Base-by-base conservation (phyloP, 1,139 yeast genomes). In the Yamadazyma mexicana region DNA sequence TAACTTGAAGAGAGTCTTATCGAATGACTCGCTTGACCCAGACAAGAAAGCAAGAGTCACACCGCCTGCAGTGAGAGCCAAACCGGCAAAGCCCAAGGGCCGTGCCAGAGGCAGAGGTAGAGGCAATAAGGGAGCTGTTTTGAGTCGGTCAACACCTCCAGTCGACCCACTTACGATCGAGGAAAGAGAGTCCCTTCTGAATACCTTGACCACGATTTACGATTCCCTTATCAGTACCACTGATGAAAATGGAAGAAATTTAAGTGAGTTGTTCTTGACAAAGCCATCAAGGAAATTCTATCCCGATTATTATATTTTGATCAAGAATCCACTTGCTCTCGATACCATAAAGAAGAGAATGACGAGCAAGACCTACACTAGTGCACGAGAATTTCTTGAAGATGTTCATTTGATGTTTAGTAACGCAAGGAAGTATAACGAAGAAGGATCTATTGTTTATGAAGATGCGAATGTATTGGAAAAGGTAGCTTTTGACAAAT, bases 381-480 rank as follows among this genome's bases (percentile, higher is more conserved):
- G 67, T 6, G 61, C 83, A 35, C 72, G 77, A 27, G 91, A 84
- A 49, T 76, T 86, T 43, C 62, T 81, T 40, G 85, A 77, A 47
- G 96, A 87, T 55, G 66, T 87, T 42, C 83, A 83, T 49, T 72
- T 82, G 50, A 86, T 91, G 79, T 86, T 87, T 60, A 73, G 77
- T 43, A 91, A 91, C 61, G 97, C 97, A 1, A 74, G 83, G 46
- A 77, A 79, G n/a, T 91, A 88, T 59, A 91, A 91, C 54, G 94
- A 88, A 54, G 96, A 87, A 58, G 96, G 95, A 0, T 87, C 96
- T 1, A 61, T 83, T 44, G 88, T 91, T 14, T 87, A 81, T 52
- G 75, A 79, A 43, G 96, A 89, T 62, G 95, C 98, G 1, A 64
- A 74, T 29, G 71, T 66, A 17, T 64, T 91, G 50, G 92, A 87